Base-by-base conservation (phyloP, 345 rosid species). In the Litchi chinensis region DNA sequence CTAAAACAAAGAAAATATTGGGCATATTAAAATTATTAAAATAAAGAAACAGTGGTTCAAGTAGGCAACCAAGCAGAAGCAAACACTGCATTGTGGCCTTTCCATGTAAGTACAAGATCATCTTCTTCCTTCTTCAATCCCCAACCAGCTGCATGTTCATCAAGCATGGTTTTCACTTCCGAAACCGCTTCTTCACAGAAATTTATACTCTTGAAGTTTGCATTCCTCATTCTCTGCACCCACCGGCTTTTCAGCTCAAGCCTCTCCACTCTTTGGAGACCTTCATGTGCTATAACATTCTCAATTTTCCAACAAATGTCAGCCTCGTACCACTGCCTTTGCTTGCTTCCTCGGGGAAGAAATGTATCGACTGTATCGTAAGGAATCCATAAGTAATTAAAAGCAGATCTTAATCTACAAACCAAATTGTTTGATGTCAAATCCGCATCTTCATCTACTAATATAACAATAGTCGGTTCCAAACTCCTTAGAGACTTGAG, bases 101-200 rank as follows among this genome's bases (percentile, higher is more conserved):
- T 95, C 99, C 97, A 95, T 65, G 98, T 95, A 41, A 95, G 90
- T 37, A 93, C 93, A 74, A 93, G 90, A 82, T 90, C 91, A 26
- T 91, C 93, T 10, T 90, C 94, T 77, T 92, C 94, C 86, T 82
- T 93, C 91, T 92, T 93, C 79, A 92, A 79, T 69, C 97, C 97
- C 99, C 99, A 95, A 19, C 97, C 99, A 1, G 92, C 90, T 5
- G 95, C 97, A 81, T 95, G 98, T 67, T 95, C 96, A 52, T 90
- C 96, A 18, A 95, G 88, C 99, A 95, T 95, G 10, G 85, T 64
- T 81, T 85, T 92, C 66, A 90, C 92, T 81, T 95, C 97, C 5
- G 81, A 66, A 56, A 81, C 83, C 3, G 92, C 91, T 8, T 88
- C 88, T 43, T 93, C 93, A 0, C 95, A 80, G 11, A 92, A 88